Base-by-base conservation (phyloP, 768 basidiomycete species). In the Porphyrellus cyaneotinctus region DNA sequence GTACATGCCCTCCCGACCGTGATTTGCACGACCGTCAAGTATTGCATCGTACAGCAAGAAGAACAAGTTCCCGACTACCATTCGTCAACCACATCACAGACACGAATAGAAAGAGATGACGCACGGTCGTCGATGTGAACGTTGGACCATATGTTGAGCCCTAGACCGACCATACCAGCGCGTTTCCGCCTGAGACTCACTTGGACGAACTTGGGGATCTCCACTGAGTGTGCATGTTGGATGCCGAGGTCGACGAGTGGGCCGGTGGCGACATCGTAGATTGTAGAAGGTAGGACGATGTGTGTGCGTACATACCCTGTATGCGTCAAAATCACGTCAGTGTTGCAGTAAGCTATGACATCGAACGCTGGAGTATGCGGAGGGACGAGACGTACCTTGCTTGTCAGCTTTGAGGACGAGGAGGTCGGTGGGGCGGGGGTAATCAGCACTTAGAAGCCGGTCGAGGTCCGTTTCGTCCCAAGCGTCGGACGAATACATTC, bases 201-300 rank as follows among this genome's bases (percentile, higher is more conserved):
- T 79, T 51, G 51, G 53, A 84, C 75, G 9, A 83, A 60, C 1
- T 11, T 17, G 12, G 84, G 84, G 26, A 85, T 76, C 56, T 82
- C 0, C 84, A 85, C 9, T 9, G 26, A 28, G 26, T 28, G 26
- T 28, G 49, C 77, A 67, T 0, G 71, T 30, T 78, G 73, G 7
- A 57, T 51, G n/a, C 49, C 53, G 6, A 69, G 60, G n/a, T 79
- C 72, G 22, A 78, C 75, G 30, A 86, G 70, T 11, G 60, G 59
- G 7, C 75, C 75, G 1, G 61, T 67, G 2, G 81, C 77, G 24
- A 82, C 65, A 38, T 78, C 83, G 56, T 79, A 88, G 38, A 88
- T 81, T 0, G 81, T 84, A 1, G 70, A 70, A 0, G 82, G 81
- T 5, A 77, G 61, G 9, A 83, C 66, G 8, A 83, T 78, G 61